phyloP scores from a whole-genome alignment of 805 yeast genomes.

The Metschnikowia gelsemii region DNA sequence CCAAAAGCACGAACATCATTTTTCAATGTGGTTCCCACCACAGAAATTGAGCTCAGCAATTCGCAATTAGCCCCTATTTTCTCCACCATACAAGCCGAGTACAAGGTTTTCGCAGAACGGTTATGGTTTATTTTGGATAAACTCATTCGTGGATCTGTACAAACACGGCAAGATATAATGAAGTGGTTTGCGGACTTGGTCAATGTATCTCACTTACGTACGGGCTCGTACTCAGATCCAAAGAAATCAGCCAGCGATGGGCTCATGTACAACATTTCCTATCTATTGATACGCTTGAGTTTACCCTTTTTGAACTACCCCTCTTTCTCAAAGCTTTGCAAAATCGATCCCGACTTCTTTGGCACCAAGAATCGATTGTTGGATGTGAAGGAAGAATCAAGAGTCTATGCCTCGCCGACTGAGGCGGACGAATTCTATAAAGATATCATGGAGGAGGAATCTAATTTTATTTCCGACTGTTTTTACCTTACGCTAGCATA shows the following conservation, averaged over 20 bases:
- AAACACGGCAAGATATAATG: slow-evolving; percentile 62
- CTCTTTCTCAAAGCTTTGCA: slow-evolving; percentile 64
- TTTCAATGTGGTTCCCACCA: slow-evolving; percentile 32
- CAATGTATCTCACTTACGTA: slow-evolving; percentile 82
- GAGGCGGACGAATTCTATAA: slow-evolving; percentile 64
- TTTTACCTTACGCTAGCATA: slow-evolving; percentile 78
- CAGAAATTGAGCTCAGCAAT: slow-evolving; percentile 40
- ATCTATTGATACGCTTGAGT: slow-evolving; percentile 67
- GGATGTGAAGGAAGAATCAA: slow-evolving; percentile 77
- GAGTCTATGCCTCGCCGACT: slow-evolving; percentile 70
- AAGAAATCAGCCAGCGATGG: slow-evolving; percentile 71
- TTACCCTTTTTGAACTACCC: slow-evolving; percentile 77
- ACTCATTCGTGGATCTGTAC: slow-evolving; percentile 69
- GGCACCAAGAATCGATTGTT: slow-evolving; percentile 49
- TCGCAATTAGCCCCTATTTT: slow-evolving; percentile 50
- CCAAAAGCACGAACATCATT: slow-evolving; percentile 48
- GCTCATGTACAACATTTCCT: slow-evolving; percentile 73
- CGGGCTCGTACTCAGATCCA: slow-evolving; percentile 78
- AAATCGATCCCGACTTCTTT: slow-evolving; percentile 73
- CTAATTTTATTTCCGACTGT: slow-evolving; percentile 88
- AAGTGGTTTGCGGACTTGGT: slow-evolving; percentile 69
- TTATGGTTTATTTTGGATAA: slow-evolving; percentile 70
- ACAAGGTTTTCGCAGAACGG: slow-evolving; percentile 55
- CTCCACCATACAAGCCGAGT: slow-evolving; percentile 54
- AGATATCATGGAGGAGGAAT: slow-evolving; percentile 36